Evolutionary conservation across 2,329 filamentous ascomycete species (phyloP), one percentile per base, ranked within the genome.

Genomic region (Fusarium transvaalense): DNA sequence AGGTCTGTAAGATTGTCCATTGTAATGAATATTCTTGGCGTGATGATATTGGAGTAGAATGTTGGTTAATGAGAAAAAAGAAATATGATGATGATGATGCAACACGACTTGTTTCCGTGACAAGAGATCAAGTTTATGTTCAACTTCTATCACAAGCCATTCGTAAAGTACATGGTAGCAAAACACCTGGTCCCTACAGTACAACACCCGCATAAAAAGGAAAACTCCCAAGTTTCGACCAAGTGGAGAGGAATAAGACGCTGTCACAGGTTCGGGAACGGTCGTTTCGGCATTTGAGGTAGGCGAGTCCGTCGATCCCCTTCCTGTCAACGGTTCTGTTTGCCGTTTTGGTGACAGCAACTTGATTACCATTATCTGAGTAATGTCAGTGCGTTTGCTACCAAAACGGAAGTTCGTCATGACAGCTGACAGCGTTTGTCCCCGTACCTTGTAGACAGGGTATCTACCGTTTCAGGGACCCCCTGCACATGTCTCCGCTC

Each of bases 1-100:
- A 69, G 32, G 19, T 69, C 66, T 23, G 46, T 34, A 19, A 69
- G 66, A 14, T 46, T 66, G 10, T 69, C 48, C 66, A 69, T 68
- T 37, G 35, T 21, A 41, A 34, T 9, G 9, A 15, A 23, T 19
- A 34, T 34, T 23, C 13, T 25, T 50, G 47, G n/a, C n/a, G 47
- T 29, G 10, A n/a, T 21, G 15, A 48, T 10, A 19, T 37, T n/a
- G 12, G 2, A 9, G 19, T 39, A 39, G 1, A 21, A 13, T 14
- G 9, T 21, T 3, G 10, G 4, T 14, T n/a, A 10, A 13, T 7
- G 27, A 13, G n/a, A 31, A 37, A 54, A 55, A 48, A 48, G 31
- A 47, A 48, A 37, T 14, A 35, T 31, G 31, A 21, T 25, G 29
- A 25, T 17, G 14, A 27, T 35, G 19, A 35, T 55, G 34, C 34